Conservation (phyloP, 495 filamentous ascomycete species). For the Penicillium psychrofluorescens region DNA sequence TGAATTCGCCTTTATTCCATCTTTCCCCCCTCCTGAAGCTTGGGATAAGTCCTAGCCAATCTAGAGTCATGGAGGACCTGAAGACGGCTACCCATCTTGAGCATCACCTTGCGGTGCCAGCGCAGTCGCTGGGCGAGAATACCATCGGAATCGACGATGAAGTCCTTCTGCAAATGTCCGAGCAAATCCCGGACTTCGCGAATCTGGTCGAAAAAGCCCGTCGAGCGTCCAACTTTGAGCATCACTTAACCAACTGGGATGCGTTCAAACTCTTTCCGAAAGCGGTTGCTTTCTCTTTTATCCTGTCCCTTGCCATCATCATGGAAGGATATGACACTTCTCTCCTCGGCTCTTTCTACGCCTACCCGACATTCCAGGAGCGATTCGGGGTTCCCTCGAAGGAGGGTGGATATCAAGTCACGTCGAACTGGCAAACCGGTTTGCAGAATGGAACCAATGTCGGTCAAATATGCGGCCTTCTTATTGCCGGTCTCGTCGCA, state of each 20-base stretch:
- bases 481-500: constrained; percentile 63
- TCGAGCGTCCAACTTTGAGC: constrained; percentile 14
- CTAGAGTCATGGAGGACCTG: constrained; percentile 1
- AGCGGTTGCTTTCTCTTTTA: constrained; percentile 39
- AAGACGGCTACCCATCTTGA: constrained; percentile 2
- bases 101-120: constrained; percentile 4
- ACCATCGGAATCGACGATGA: constrained; percentile 11
- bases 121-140: constrained; percentile 2
- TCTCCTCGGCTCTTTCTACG: constrained; percentile 37
- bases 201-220: constrained; percentile 5
- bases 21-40: too few relatives aligned
- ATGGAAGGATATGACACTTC: constrained; percentile 47
- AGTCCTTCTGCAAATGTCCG: constrained; percentile 6
- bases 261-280: constrained; percentile 43
- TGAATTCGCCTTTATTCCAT: too few relatives aligned
- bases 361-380: constrained; percentile 47
- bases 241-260: constrained; percentile 27
- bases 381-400: constrained; percentile 52
- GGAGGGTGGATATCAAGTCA: constrained; percentile 52
- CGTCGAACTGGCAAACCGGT: constrained; percentile 63
- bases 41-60: neutral
- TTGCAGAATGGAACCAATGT: constrained; percentile 54
- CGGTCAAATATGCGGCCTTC: constrained; percentile 63
- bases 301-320: constrained; percentile 39
- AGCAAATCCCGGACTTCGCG: constrained; percentile 10